phyloP scores from a whole-genome alignment of 2,329 filamentous ascomycete genomes.

The Harringtonia aguacate region DNA sequence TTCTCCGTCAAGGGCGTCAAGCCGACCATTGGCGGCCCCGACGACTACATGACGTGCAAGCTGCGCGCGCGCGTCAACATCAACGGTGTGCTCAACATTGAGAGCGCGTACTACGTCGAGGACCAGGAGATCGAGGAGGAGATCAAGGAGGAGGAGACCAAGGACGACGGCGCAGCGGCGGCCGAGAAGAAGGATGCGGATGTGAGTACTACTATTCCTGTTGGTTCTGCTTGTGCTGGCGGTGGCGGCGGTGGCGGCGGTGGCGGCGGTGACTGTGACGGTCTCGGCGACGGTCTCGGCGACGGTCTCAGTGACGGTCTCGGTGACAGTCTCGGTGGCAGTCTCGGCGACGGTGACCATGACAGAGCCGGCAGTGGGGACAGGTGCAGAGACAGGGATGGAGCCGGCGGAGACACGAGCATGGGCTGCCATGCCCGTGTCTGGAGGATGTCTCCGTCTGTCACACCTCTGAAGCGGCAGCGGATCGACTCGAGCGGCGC shows the following conservation, averaged over 20 bases:
- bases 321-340: too few species aligned
- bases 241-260: background rate
- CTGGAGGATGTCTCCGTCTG: too few species aligned
- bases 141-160: slow-evolving; percentile 27
- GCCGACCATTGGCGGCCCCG: slow-evolving; percentile 62
- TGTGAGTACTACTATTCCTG: slow-evolving; percentile 45
- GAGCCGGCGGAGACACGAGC: too few species aligned
- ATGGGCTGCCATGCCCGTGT: too few species aligned
- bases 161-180: slow-evolving; percentile 19
- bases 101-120: slow-evolving; percentile 96
- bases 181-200: slow-evolving; percentile 56
- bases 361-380: too few species aligned
- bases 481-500: background rate
- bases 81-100: slow-evolving; percentile 91
- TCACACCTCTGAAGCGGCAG: background rate
- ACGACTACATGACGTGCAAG: slow-evolving; percentile 99
- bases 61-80: slow-evolving; percentile 95
- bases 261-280: background rate
- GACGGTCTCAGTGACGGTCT: too few species aligned
- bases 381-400: background rate
- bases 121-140: slow-evolving; percentile 88
- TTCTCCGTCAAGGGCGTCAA: slow-evolving; percentile 98
- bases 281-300: too few species aligned
- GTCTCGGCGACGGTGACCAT: too few species aligned
- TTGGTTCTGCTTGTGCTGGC: background rate